Percentiles rank a stretch among this genome's conserved stretches.
Conservation (phyloP, 495 filamentous ascomycete genomes). For the Pseudomonodictys pantanalensis region DNA sequence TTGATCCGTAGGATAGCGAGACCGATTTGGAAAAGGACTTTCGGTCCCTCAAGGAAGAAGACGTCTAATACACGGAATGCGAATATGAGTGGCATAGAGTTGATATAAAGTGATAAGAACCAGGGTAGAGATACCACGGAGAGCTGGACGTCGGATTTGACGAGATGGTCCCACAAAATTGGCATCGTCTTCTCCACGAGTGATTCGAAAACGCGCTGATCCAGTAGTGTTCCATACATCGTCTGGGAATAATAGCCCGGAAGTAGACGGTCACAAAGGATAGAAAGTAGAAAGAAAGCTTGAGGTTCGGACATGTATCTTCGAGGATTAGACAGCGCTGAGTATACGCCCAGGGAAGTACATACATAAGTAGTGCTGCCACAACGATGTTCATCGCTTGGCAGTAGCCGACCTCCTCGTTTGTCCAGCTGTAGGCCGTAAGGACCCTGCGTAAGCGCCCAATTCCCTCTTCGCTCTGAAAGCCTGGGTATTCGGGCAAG, state of each 20-base stretch:
- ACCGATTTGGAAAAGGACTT: constrained; percentile 94
- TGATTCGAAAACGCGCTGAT: constrained; percentile 95
- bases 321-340: constrained; percentile 23
- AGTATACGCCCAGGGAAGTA: background rate
- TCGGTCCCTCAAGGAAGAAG: constrained; percentile 96
- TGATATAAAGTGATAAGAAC: constrained; percentile 98
- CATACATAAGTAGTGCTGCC: constrained; percentile 83
- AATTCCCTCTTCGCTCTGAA: constrained; percentile 95
- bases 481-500: constrained; percentile 93
- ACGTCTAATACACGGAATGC: constrained; percentile 95
- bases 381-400: constrained; percentile 99
- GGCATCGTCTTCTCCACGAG: constrained; percentile 98
- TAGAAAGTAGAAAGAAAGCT: constrained; percentile 90
- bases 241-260: constrained; percentile 97
- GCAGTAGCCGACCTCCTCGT: constrained; percentile 93
- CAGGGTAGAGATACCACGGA: constrained; percentile 96
- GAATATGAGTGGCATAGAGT: constrained; percentile 97
- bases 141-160: constrained; percentile 94
- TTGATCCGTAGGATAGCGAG: constrained; percentile 96
- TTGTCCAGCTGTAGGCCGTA: constrained; percentile 94
- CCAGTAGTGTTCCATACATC: constrained; percentile 96
- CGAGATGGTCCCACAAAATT: constrained; percentile 94
- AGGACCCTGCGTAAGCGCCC: constrained; percentile 82
- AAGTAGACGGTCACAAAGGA: constrained; percentile 86
- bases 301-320: constrained; percentile 96